phyloP scores from a whole-genome alignment of 345 rosid species.

The Ailanthus altissimus region DNA sequence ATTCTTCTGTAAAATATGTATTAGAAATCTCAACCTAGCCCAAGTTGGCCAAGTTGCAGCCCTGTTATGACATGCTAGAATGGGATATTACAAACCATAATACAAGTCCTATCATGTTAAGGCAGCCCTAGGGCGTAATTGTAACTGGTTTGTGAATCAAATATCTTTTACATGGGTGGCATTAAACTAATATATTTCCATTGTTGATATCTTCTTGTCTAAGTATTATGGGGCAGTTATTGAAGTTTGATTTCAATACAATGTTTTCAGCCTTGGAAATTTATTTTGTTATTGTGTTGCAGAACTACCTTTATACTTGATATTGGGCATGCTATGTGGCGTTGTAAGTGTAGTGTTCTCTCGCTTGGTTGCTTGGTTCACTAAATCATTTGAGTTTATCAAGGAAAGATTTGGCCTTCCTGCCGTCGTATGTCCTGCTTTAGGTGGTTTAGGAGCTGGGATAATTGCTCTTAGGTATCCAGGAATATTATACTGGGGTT shows the following conservation, averaged over 20 bases:
- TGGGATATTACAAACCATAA: background rate
- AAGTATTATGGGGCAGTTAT: background rate
- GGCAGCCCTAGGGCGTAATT: background rate
- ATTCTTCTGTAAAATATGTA: conserved; percentile 3
- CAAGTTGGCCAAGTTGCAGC: background rate
- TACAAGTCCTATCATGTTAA: background rate
- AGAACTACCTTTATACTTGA: conserved; percentile 94
- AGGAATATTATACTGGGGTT: conserved; percentile 96
- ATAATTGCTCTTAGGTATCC: conserved; percentile 96
- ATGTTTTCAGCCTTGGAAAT: conserved; percentile 6
- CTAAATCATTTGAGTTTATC: conserved; percentile 67
- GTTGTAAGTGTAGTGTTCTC: conserved; percentile 88
- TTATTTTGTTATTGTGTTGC: conserved; percentile 35
- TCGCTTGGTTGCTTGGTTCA: conserved; percentile 88
- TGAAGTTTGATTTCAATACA: background rate
- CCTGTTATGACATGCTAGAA: background rate
- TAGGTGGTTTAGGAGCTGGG: conserved; percentile 98
- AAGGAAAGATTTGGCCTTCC: conserved; percentile 84
- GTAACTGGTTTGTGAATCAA: background rate
- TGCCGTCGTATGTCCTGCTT: conserved; percentile 89
- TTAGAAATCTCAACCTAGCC: background rate
- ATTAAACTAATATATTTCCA: background rate
- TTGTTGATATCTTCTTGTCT: background rate
- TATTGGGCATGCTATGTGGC: conserved; percentile 97
- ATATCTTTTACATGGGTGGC: background rate